Evolutionary conservation across 2,329 filamentous ascomycete species (phyloP).

Genomic region (Bipolaris cookei): DNA sequence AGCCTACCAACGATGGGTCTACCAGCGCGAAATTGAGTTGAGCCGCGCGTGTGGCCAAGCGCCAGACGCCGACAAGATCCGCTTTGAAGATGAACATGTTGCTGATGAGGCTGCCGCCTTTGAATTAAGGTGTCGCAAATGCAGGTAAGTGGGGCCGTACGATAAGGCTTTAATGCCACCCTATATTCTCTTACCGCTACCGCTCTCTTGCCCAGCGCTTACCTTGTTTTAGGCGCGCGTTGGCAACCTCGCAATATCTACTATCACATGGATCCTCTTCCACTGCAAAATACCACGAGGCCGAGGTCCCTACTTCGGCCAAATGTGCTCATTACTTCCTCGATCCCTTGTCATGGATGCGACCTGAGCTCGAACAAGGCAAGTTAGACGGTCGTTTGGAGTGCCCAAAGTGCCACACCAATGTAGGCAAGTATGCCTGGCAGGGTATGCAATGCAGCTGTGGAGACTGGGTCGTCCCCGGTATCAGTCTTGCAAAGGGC

Average conservation of each 20-base stretch:
- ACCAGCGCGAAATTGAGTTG: slow-evolving; percentile 68
- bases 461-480: slow-evolving; percentile 86
- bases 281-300: slow-evolving; percentile 16
- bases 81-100: slow-evolving; percentile 76
- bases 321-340: slow-evolving; percentile 86
- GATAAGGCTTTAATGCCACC: slow-evolving; percentile 12
- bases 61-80: slow-evolving; percentile 74
- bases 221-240: slow-evolving; percentile 56
- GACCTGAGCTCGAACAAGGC: slow-evolving; percentile 79
- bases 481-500: slow-evolving; percentile 82
- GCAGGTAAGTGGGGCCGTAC: slow-evolving; percentile 63
- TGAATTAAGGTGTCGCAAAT: slow-evolving; percentile 88
- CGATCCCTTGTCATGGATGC: slow-evolving; percentile 96
- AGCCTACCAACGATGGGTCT: slow-evolving; percentile 80
- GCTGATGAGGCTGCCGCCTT: slow-evolving; percentile 51
- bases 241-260: slow-evolving; percentile 72
- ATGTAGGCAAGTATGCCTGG: slow-evolving; percentile 94
- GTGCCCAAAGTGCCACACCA: slow-evolving; percentile 84
- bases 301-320: slow-evolving; percentile 13
- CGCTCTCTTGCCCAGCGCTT: slow-evolving; percentile 29
- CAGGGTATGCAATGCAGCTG: slow-evolving; percentile 94
- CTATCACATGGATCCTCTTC: slow-evolving; percentile 62
- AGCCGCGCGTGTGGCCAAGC: slow-evolving; percentile 77
- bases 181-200: slow-evolving; percentile 14
- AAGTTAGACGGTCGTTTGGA: slow-evolving; percentile 81